Base-by-base conservation (phyloP, 805 yeast species). In the Torulaspora maleeae region DNA sequence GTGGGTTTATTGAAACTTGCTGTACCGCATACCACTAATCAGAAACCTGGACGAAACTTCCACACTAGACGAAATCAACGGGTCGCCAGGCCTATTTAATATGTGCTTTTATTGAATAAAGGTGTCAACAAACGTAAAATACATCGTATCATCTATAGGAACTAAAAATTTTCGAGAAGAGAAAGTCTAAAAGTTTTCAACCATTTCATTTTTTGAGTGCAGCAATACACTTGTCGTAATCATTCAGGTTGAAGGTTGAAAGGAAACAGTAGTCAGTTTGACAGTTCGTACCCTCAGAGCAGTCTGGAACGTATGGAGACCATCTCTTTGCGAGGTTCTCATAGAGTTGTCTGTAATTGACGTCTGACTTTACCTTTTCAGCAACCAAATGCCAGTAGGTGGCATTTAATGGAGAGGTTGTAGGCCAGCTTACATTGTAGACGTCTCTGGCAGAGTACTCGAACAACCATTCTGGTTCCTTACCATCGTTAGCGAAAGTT, bases 351-450 rank as follows among this genome's bases (percentile, higher is more conserved):
- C 80, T 72, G 51, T 70, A 63, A 2, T 62, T 70, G 28, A 69
- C 65, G 52, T 75, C 66, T 38, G 61, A 56, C 36, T 69, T 67
- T 51, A 82, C 68, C 30, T 65, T 63, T 24, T 67, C 61, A 3
- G 82, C 76, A 13, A 80, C 82, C 22, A 51, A 42, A 56, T 80
- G 79, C 88, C 88, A 80, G 70, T 80, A 82, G 13, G 80, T 74
- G 15, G 80, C 88, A 56, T 82, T 82, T 56, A 82, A 71, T 10
- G 87, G 84, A 12, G 82, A 68, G 9, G 61, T 53, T 10, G 43
- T 51, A 13, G 87, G 86, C 89, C 89, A 83, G 12, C 67, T 57
- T 3, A 67, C 63, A 9, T 72, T 60, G 49, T 79, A 82, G 2
- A 71, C 66, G 1, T 75, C 79, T 61, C 90, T 73, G 1, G 87